A percentile compares a stretch with the other conserved stretches of the same genome.
phyloP scores from a whole-genome alignment of 495 filamentous ascomycete species.

The Neurospora sp. region DNA sequence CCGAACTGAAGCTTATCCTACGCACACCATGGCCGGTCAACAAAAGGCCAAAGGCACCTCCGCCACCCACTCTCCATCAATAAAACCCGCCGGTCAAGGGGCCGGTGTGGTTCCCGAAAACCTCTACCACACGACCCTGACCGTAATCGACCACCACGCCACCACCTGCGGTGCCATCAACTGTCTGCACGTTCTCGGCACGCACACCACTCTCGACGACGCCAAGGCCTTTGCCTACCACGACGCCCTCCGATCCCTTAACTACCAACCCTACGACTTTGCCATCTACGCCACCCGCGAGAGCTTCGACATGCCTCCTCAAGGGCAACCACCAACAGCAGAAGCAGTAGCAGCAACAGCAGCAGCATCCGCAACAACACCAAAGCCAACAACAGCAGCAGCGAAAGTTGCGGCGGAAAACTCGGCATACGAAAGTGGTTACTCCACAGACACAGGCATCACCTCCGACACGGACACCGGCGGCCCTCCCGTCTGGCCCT shows the following conservation, averaged over 20 bases:
- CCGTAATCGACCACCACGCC: slow-evolving; percentile 23
- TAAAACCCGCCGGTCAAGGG: neutral
- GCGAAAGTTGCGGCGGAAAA: neutral
- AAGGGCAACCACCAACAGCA: neutral
- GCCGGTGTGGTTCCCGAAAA: slow-evolving; percentile 11
- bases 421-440: neutral
- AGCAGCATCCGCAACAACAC: neutral
- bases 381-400: neutral
- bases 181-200: slow-evolving; percentile 26
- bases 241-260: slow-evolving; percentile 16
- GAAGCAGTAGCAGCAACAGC: neutral
- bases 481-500: slow-evolving; percentile 18
- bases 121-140: slow-evolving; percentile 32
- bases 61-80: neutral
- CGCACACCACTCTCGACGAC: slow-evolving; percentile 23
- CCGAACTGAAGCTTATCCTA: neutral
- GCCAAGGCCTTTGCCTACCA: slow-evolving; percentile 24
- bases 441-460: neutral
- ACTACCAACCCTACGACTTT: slow-evolving; percentile 31
- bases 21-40: neutral
- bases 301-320: neutral
- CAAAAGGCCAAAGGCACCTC: neutral
- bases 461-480: neutral
- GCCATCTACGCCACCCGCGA: slow-evolving; percentile 12
- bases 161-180: slow-evolving; percentile 23